Conservation (phyloP, 1,284 basidiomycete species). For the Leccinum huronense region DNA sequence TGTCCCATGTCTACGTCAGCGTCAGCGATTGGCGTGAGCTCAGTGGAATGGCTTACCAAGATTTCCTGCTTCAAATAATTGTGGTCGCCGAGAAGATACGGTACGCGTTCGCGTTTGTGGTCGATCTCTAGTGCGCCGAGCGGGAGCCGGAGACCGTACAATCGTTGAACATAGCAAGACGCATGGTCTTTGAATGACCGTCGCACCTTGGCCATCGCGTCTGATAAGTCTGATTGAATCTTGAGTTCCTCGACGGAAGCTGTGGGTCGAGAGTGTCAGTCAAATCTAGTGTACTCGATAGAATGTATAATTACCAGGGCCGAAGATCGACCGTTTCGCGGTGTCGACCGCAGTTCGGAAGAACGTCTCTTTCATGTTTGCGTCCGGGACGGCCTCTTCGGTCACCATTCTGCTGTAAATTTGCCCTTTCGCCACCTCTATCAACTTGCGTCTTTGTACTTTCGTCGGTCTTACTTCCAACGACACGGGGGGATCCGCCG, state of each 20-base stretch:
- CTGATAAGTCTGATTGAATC: not conserved
- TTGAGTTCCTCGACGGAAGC: not conserved
- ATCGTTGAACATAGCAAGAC: not conserved
- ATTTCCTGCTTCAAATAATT: not conserved
- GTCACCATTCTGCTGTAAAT: not conserved
- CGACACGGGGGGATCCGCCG: too few species aligned
- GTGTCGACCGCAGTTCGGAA: not conserved
- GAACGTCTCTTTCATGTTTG: not conserved
- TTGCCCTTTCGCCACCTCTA: not conserved
- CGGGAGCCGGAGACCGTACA: not conserved
- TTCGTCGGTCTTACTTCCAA: not conserved
- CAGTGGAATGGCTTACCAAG: not conserved
- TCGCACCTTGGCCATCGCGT: not conserved
- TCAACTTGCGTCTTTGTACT: not conserved
- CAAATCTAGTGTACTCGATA: not conserved
- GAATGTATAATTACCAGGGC: not conserved
- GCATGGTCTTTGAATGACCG: not conserved
- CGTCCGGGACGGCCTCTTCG: not conserved
- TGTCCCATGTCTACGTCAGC: too few species aligned
- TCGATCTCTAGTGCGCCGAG: not conserved
- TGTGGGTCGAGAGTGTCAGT: not conserved
- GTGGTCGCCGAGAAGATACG: not conserved
- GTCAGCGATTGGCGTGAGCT: not conserved
- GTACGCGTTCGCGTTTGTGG: not conserved
- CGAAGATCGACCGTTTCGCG: not conserved